These are phyloP conservation scores for Cercospora sp. DNA, from an alignment of 2,329 filamentous ascomycete genomes.

Conservation along the genomic window DNA sequence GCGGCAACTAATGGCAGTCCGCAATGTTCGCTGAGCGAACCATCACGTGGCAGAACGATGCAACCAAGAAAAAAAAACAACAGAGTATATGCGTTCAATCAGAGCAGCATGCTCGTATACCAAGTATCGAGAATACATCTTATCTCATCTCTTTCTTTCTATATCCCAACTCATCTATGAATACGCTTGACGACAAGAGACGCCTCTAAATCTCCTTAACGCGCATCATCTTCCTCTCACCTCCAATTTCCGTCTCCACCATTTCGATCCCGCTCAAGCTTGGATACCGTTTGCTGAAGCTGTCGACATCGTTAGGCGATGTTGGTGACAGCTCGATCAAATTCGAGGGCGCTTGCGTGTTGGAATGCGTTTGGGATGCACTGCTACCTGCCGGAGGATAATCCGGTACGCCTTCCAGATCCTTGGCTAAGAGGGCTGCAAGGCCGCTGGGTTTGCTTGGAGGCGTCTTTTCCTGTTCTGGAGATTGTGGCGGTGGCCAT, in stretches of 20 bases:
- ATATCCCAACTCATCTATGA: not conserved
- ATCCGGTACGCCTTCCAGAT: constrained; percentile 41
- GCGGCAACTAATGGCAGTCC: too few relatives aligned
- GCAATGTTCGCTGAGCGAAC: too few relatives aligned
- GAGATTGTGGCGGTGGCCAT: constrained; percentile 25
- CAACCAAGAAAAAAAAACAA: too few relatives aligned
- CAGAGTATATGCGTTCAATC: too few relatives aligned
- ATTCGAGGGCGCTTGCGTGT: constrained; percentile 4
- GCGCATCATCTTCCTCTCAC: constrained; percentile 19
- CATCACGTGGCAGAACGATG: too few relatives aligned
- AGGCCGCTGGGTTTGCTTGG: constrained; percentile 28
- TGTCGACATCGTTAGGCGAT: constrained; percentile 24
- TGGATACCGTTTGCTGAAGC: constrained; percentile 81
- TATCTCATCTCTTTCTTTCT: too few relatives aligned
- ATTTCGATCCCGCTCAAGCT: constrained; percentile 83
- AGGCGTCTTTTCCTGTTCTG: constrained; percentile 10
- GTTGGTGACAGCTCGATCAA: constrained; percentile 14
- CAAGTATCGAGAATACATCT: too few relatives aligned
- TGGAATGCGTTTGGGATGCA: not conserved
- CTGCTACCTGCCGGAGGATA: constrained; percentile 31
- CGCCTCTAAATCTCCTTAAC: constrained; percentile 18
- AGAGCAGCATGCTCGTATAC: too few relatives aligned
- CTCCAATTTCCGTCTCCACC: constrained; percentile 58
- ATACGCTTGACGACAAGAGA: not conserved
- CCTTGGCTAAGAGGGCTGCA: constrained; percentile 41